Conservation (phyloP, 2,329 filamentous ascomycete species). For the Colletotrichum simmondsii region DNA sequence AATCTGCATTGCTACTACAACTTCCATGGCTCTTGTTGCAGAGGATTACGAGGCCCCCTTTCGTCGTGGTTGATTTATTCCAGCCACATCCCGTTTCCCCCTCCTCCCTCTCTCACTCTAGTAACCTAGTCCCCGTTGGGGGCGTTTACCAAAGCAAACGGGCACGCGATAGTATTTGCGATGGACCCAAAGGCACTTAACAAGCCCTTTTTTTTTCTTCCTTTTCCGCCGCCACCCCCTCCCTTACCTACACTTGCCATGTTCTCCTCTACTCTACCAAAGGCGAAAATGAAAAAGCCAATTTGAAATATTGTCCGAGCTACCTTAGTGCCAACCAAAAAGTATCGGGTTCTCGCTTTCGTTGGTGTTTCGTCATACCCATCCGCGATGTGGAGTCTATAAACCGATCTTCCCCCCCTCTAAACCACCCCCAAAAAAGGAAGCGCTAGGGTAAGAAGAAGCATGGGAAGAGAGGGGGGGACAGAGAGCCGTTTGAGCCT, state of each 20-base stretch:
- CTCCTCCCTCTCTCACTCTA: neutral
- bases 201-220: neutral
- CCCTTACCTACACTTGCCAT: neutral
- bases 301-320: neutral
- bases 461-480: neutral
- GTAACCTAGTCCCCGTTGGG: neutral
- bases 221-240: neutral
- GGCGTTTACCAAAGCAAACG: neutral
- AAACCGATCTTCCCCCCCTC: neutral
- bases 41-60: neutral
- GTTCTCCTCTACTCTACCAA: neutral
- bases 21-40: neutral
- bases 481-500: slow-evolving; percentile 17
- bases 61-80: neutral
- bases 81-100: too few species aligned
- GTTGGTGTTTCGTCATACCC: slow-evolving; percentile 19
- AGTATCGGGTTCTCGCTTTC: neutral
- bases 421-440: neutral
- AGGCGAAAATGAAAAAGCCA: neutral
- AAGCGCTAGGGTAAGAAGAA: slow-evolving; percentile 5
- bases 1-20: slow-evolving; percentile 12
- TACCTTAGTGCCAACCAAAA: neutral
- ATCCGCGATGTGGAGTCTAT: neutral
- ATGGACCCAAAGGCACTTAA: too few species aligned
- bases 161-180: neutral